Conservation (phyloP, 2,329 filamentous ascomycete genomes). For the Parascedosporium putredinis region DNA sequence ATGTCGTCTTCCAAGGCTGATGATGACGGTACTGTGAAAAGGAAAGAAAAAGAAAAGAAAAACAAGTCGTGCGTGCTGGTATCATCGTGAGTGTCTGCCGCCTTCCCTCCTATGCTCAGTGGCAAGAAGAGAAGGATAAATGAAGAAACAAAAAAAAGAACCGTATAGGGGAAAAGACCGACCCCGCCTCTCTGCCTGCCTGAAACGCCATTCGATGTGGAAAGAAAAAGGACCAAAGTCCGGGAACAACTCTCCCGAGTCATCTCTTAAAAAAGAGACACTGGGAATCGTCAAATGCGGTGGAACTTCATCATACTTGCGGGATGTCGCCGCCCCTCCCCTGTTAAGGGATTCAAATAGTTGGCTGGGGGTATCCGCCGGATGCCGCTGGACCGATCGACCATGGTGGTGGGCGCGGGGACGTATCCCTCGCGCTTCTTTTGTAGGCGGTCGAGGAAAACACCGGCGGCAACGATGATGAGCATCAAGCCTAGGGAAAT, state of each 20-base stretch:
- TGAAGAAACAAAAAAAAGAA: neutral
- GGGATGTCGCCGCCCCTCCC: conserved; percentile 37
- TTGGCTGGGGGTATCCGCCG: conserved; percentile 51
- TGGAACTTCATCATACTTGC: conserved; percentile 30
- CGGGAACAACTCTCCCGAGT: too few species aligned
- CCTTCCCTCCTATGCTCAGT: neutral
- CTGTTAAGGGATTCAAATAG: conserved; percentile 43
- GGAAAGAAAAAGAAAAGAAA: conserved; percentile 13
- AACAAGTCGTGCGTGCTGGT: neutral
- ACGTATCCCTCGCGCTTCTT: conserved; percentile 71
- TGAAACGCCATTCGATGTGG: neutral
- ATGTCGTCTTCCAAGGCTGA: too few species aligned
- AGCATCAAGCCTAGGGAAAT: conserved; percentile 70
- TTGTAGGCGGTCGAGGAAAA: conserved; percentile 64
- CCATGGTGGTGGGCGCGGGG: conserved; percentile 61
- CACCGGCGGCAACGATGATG: conserved; percentile 63
- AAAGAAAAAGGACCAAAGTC: neutral
- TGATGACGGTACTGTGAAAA: conserved; percentile 19
- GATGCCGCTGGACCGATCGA: conserved; percentile 48
- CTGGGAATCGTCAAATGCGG: neutral
- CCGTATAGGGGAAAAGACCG: neutral
- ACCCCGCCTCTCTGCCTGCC: neutral
- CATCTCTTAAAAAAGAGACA: too few species aligned
- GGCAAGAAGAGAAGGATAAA: neutral
- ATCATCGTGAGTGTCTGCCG: neutral